Percentiles rank a stretch among this genome's conserved stretches.
Conservation (phyloP, 768 basidiomycete species). For the Termitomyces sp. region DNA sequence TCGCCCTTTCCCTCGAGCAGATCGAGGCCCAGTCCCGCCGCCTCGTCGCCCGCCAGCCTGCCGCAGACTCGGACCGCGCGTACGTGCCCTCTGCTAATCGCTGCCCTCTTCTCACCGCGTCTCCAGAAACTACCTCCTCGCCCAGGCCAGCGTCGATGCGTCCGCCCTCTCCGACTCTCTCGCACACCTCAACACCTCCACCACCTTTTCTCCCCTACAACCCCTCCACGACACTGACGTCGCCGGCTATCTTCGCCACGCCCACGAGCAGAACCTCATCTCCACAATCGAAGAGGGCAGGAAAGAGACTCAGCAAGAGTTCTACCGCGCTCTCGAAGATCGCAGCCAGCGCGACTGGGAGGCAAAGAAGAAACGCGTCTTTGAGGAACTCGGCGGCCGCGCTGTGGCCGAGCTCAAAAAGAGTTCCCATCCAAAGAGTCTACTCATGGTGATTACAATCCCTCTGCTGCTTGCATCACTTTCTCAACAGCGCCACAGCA, state of each 20-base stretch:
- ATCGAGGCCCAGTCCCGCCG: conserved; percentile 90
- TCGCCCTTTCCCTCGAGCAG: conserved; percentile 89
- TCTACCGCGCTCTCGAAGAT: conserved; percentile 76
- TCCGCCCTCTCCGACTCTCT: conserved; percentile 82
- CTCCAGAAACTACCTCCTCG: conserved; percentile 81
- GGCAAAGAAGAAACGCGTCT: conserved; percentile 81
- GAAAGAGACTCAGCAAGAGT: conserved; percentile 78
- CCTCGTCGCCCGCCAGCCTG: conserved; percentile 69
- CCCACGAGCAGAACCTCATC: conserved; percentile 91
- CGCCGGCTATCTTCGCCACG: conserved; percentile 89
- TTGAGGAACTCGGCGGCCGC: conserved; percentile 81
- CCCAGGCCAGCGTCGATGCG: conserved; percentile 90
- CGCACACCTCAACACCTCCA: conserved; percentile 71
- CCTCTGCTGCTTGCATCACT: background rate
- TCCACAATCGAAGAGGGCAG: conserved; percentile 90
- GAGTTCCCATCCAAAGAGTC: conserved; percentile 51
- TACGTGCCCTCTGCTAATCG: conserved; percentile 33
- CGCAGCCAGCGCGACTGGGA: conserved; percentile 82
- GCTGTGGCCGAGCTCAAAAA: conserved; percentile 57
- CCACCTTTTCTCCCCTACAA: conserved; percentile 86
- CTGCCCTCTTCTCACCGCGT: conserved; percentile 5
- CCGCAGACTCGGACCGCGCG: conserved; percentile 70
- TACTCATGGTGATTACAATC: conserved; percentile 39
- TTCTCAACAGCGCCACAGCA: conserved; percentile 9
- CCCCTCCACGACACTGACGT: conserved; percentile 93